Evolutionary conservation across 179 eudicot genomes (phyloP), one percentile per base, ranked within the genome.

Genomic region (Spinacia oleracea): DNA sequence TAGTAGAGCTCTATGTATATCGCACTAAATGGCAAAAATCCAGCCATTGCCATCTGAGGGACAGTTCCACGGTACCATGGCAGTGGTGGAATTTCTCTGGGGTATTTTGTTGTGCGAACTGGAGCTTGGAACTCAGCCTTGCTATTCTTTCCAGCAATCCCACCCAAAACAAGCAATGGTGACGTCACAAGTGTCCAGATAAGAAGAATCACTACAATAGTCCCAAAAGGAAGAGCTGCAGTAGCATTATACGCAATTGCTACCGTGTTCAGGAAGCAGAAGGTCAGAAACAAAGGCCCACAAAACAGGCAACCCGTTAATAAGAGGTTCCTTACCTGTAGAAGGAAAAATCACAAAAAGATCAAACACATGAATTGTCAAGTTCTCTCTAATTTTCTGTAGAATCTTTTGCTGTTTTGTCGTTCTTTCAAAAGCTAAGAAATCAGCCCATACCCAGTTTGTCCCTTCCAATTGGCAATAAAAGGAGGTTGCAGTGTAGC

Each of bases 11-110:
- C 87, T 38, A 85, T 85, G 35, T 85, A 85, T 29, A 85, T 85
- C 8, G 87, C 87, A 82, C 87, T 85, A 77, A 85, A 85, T 25
- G 87, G 87, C 77, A 85, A 77, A 82, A 85, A 85, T 34, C 87
- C 87, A 67, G 87, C 85, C 87, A 85, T 85, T 62, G 87, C 87
- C 87, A 85, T 85, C 77, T 85, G 87, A 65, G 87, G 87, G 82
- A 85, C 83, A 53, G 81, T 68, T 66, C 81, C 78, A 74, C 87
- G 70, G 83, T 85, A 85, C 87, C 87, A 85, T 9, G 87, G 87
- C 6, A 85, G 79, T 51, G 87, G 74, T 9, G 87, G 87, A 70
- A 85, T 85, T 70, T 85, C 87, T 70, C 87, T 76, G 23, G 87
- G 85, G 45, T 85, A 85, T 46, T 85, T 85, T 2, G 87, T 85